Conservation (phyloP, 257 asterid species). For the Ilex asprella region DNA sequence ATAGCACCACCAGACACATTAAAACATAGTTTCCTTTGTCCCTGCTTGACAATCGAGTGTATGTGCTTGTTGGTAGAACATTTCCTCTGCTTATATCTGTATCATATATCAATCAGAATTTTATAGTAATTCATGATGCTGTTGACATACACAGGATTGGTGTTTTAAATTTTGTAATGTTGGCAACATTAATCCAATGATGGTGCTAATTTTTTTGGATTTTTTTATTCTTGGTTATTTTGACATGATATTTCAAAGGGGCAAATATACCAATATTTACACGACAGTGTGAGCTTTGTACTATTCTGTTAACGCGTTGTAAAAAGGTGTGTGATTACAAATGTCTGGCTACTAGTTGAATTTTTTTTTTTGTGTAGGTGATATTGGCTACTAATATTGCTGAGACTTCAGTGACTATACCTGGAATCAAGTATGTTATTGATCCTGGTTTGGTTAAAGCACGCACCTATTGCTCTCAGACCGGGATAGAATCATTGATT, state of each 20-base stretch:
- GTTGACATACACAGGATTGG: too few relatives aligned
- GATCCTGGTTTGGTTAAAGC: conserved; percentile 98
- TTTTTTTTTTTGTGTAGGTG: conserved; percentile 42
- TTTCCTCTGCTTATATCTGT: too few relatives aligned
- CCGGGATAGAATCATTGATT: conserved; percentile 82
- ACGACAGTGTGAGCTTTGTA: background rate
- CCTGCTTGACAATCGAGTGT: too few relatives aligned
- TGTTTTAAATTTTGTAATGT: too few relatives aligned
- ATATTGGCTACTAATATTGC: conserved; percentile 97
- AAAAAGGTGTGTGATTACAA: background rate
- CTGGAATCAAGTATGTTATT: conserved; percentile 93
- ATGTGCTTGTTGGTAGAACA: too few relatives aligned
- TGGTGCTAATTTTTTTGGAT: background rate
- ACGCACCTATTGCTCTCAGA: conserved; percentile 74
- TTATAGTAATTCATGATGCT: too few relatives aligned
- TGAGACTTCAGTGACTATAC: conserved; percentile 96
- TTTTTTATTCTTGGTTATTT: background rate
- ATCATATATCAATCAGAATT: too few relatives aligned
- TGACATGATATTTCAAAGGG: background rate
- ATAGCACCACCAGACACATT: too few relatives aligned
- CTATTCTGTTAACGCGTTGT: background rate
- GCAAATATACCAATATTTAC: background rate
- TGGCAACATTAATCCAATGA: background rate
- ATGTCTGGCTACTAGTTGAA: background rate
- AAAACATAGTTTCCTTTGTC: too few relatives aligned